Base-by-base conservation (phyloP, 164 flowering plant genomes). In the Brasenia schreberi region DNA sequence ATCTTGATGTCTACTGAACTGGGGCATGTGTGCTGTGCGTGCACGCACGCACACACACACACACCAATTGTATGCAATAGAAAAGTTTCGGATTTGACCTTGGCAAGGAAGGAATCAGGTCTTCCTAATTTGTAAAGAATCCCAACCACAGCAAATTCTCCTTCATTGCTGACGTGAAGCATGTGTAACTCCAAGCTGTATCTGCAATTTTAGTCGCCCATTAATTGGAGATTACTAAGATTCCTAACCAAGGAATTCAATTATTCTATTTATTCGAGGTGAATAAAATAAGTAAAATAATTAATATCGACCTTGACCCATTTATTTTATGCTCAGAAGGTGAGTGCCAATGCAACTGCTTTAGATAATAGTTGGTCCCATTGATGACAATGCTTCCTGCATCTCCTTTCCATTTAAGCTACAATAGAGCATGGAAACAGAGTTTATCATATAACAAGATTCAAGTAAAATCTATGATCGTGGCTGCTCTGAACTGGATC, bases 161-260 rank as follows among this genome's bases (percentile, higher is more conserved):
- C 73, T n/a, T 64, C 18, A 18, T 68, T 4, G 64, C 77, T 84
- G 27, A 6, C 42, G 71, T 88, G 90, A 78, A 88, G 80, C 45
- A 82, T 43, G 76, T 88, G 90, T 43, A 83, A 69, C 74, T 86
- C 94, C 78, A 86, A 44, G 4, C 71, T 62, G 61, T 77, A 76
- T 65, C 93, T 85, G 70, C 17, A 72, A 66, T 43, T 5, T 39
- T n/a, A 59, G 17, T 12, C 5, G 18, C 2, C 27, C 27, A 23
- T 23, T 23, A 23, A 23, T 23, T 23, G 27, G 27, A 23, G 27
- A 23, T 23, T 23, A 23, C 0, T 23, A 23, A 23, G 27, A 23
- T 23, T 2, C 27, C 27, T 2, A 23, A 23, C 27, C 1, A 23
- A 2, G 27, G 27, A 23, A 0, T 23, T 2, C 27, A 23, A 23